Base-by-base conservation (phyloP, 208 protist genomes). In the Porcisia deanei region DNA sequence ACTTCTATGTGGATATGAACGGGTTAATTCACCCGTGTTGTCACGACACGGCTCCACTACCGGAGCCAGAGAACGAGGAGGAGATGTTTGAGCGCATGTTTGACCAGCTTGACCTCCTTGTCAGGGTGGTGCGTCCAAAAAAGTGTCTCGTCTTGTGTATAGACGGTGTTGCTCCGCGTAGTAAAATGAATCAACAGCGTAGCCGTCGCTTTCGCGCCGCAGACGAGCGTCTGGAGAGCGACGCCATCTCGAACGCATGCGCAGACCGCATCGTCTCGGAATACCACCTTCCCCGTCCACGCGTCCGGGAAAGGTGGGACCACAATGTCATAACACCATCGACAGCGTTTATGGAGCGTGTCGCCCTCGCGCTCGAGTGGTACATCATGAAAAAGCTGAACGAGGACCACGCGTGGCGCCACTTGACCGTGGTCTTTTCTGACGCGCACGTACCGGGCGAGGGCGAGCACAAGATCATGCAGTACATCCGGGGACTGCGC, bases 171-270 rank as follows among this genome's bases (percentile, higher is more conserved):
- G 99, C 99, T 8, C 99, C 99, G 49, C 89, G 99, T 25, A 99
- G 99, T 65, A 99, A 99, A 80, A 99, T 99, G 98, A 99, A 99
- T 80, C 99, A 99, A 88, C 99, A 99, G 89, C 93, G 99, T 74
- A 93, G 91, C 45, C 91, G 99, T 34, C 93, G 99, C 49, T 99
- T 99, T 86, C 88, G 94, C 45, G 86, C 98, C 4, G 98, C 96
- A 6, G 85, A 98, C 71, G 98, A 99, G 70, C 81, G 78, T 7
- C 49, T 88, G 69, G 87, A 98, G 88, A 91, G 89, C 74, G 82
- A 93, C 66, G 77, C 67, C 30, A 78, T 97, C 54, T 88, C 96
- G n/a, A 73, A 84, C 67, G 59, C 82, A 30, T 92, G 93, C 53
- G 85, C 87, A 3, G 83, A 94, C 58, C 64, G 80, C 60, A 87